These are phyloP conservation scores for Colletotrichum sp. DNA, from an alignment of 2,329 filamentous ascomycete genomes.

Conservation along the genomic window DNA sequence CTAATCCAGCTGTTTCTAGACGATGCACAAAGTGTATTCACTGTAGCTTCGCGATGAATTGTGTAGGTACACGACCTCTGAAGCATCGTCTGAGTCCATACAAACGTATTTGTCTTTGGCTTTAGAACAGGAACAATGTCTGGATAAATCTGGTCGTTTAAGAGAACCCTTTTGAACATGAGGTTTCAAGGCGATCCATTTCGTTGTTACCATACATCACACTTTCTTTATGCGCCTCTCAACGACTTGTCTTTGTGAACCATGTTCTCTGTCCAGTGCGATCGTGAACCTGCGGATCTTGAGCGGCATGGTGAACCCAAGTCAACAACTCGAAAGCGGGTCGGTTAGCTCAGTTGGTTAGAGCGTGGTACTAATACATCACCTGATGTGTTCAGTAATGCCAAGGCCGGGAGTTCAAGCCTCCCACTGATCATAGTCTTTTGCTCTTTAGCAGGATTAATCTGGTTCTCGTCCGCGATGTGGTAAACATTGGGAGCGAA, in stretches of 20 bases:
- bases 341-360: constrained; percentile 22
- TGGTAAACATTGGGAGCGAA: accelerated
- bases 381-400: constrained; percentile 11
- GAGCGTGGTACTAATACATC: constrained; percentile 21
- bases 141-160: not conserved
- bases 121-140: not conserved
- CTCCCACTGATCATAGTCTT: constrained; percentile 11
- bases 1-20: not conserved
- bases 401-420: constrained; percentile 21
- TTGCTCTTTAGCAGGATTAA: not conserved
- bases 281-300: not conserved
- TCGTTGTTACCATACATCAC: not conserved
- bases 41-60: not conserved
- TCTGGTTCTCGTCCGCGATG: accelerated
- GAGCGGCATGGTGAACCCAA: accelerated
- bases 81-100: not conserved
- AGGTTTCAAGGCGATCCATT: not conserved
- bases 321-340: not conserved
- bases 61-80: not conserved
- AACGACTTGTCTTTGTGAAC: not conserved
- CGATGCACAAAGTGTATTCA: not conserved
- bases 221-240: not conserved
- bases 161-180: not conserved
- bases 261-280: not conserved
- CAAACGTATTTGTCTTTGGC: not conserved